phyloP scores from a whole-genome alignment of 2,329 filamentous ascomycete species.

The Diaporthe vexans region DNA sequence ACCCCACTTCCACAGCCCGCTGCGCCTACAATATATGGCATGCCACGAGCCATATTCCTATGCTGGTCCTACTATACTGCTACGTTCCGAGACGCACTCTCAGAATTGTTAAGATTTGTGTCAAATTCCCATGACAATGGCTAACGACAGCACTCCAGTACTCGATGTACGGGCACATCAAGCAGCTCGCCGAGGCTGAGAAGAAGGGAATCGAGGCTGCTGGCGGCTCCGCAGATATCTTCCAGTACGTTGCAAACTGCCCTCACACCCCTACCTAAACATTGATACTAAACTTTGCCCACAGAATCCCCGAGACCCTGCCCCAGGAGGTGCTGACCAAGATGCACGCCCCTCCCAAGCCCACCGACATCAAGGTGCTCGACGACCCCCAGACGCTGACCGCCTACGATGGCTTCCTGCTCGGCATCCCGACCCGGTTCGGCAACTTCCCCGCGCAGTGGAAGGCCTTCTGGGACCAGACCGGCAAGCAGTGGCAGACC shows the following conservation, averaged over 20 bases:
- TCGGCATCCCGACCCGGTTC: constrained; percentile 96
- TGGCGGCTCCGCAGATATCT: constrained; percentile 85
- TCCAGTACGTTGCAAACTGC: constrained; percentile 70
- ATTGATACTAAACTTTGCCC: constrained; percentile 18
- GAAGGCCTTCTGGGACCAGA: constrained; percentile 94
- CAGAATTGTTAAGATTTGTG: no score
- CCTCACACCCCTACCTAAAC: no score
- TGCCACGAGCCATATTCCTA: neutral
- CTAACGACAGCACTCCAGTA: constrained; percentile 68
- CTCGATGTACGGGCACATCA: constrained; percentile 94
- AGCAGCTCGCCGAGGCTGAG: constrained; percentile 87
- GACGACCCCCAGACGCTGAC: constrained; percentile 72
- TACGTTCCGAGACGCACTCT: no score
- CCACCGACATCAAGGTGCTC: constrained; percentile 74
- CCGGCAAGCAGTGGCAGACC: constrained; percentile 84
- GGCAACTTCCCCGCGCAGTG: constrained; percentile 98
- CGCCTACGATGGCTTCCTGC: constrained; percentile 87
- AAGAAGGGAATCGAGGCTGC: constrained; percentile 90
- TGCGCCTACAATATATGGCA: neutral
- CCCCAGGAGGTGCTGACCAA: constrained; percentile 84
- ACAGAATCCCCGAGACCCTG: constrained; percentile 87
- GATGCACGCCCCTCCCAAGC: constrained; percentile 90
- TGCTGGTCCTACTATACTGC: neutral
- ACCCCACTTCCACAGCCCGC: constrained; percentile 36
- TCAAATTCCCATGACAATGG: neutral